These are phyloP conservation scores for Boletus sp. DNA, from an alignment of 768 basidiomycete species.

Conservation along the genomic window DNA sequence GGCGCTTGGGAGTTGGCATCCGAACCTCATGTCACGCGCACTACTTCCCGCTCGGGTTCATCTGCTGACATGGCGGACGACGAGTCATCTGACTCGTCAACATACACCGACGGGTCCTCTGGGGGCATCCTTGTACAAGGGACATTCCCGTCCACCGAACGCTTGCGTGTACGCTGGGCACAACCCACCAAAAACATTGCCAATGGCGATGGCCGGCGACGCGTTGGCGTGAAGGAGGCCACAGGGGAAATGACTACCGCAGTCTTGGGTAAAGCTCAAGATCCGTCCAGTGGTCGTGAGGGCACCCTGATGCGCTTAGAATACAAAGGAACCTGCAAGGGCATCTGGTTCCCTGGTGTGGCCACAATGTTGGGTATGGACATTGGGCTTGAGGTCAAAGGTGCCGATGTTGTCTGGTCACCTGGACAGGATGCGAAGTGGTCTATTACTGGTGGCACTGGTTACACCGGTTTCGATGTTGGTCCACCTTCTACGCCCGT, in stretches of 20 bases:
- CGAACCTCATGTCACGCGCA: constrained; percentile 71
- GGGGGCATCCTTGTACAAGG: constrained; percentile 71
- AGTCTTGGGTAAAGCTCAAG: constrained; percentile 49
- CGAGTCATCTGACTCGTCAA: constrained; percentile 72
- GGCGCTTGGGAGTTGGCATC: constrained; percentile 72
- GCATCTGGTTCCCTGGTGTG: constrained; percentile 80
- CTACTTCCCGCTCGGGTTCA: constrained; percentile 50
- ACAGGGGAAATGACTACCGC: constrained; percentile 64
- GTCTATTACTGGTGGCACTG: constrained; percentile 59
- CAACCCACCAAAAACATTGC: constrained; percentile 49
- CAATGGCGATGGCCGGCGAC: constrained; percentile 53
- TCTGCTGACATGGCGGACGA: constrained; percentile 77
- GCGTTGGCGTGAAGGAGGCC: constrained; percentile 67
- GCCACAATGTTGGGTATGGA: constrained; percentile 80
- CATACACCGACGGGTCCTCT: constrained; percentile 44
- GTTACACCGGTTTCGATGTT: constrained; percentile 70
- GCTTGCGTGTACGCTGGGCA: constrained; percentile 76
- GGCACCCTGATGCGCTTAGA: constrained; percentile 64
- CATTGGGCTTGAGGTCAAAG: constrained; percentile 62
- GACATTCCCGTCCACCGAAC: constrained; percentile 73
- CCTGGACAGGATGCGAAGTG: constrained; percentile 49
- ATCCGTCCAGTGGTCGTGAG: constrained; percentile 37
- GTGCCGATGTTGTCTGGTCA: constrained; percentile 68
- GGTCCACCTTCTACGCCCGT: constrained; percentile 37
- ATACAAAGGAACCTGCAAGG: constrained; percentile 71